Evolutionary conservation across 352 stramenopile species (phyloP).

Genomic region (Chrysophaeum taylorii): DNA sequence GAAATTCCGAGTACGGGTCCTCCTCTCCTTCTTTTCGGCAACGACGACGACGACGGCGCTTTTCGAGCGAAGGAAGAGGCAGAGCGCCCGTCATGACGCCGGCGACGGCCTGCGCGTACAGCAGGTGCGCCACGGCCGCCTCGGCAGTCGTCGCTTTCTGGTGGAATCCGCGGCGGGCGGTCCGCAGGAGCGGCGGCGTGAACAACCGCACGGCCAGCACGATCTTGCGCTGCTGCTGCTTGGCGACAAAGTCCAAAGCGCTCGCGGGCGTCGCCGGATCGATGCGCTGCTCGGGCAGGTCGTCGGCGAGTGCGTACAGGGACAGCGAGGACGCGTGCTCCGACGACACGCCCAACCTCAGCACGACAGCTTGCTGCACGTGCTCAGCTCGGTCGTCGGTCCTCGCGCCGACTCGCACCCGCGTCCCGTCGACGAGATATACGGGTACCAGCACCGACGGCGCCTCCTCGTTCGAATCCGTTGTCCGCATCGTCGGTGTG

Average conservation of each 20-base stretch:
- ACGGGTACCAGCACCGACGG: too few relatives aligned
- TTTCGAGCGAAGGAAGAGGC: too few relatives aligned
- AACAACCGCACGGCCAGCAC: constrained; percentile 1
- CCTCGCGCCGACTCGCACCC: background rate
- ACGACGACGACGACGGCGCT: too few relatives aligned
- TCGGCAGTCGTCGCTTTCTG: background rate
- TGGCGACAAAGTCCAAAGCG: background rate
- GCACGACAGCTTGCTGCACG: background rate
- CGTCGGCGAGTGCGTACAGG: background rate
- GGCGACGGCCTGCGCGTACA: background rate
- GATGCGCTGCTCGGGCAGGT: background rate
- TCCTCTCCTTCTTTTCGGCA: too few relatives aligned
- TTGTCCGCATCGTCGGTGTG: too few relatives aligned
- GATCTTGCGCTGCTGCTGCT: background rate
- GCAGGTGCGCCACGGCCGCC: background rate
- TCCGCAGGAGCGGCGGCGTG: background rate
- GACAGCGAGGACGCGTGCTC: background rate
- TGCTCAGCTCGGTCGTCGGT: background rate
- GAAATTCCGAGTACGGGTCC: too few relatives aligned
- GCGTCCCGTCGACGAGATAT: background rate
- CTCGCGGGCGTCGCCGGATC: background rate
- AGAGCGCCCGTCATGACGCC: background rate
- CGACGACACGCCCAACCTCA: background rate
- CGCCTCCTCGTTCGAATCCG: too few relatives aligned
- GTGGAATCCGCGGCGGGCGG: background rate